Percentiles rank a stretch among this genome's conserved stretches.
phyloP scores from a whole-genome alignment of 768 basidiomycete species.

The Leccinum fibrillosum region DNA sequence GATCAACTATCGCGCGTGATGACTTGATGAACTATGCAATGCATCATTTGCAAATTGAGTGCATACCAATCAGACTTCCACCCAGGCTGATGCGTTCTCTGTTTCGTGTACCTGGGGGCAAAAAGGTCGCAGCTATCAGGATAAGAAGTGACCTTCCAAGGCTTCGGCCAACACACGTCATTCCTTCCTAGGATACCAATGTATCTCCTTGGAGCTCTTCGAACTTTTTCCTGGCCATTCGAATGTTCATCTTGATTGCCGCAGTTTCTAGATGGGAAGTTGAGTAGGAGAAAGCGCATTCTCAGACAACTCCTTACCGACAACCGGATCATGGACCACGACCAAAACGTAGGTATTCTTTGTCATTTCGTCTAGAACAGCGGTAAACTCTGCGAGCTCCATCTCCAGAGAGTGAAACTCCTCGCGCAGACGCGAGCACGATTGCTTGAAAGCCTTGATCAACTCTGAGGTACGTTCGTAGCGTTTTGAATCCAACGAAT shows the following conservation, averaged over 20 bases:
- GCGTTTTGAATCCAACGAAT: constrained; percentile 61
- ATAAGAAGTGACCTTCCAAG: not conserved
- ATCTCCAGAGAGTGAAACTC: constrained; percentile 87
- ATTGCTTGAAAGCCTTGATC: constrained; percentile 93
- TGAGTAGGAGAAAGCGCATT: not conserved
- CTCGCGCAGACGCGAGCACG: constrained; percentile 79
- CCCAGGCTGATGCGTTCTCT: not conserved
- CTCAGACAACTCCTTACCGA: constrained; percentile 50
- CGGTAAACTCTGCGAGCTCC: constrained; percentile 81
- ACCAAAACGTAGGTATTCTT: constrained; percentile 91
- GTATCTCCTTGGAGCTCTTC: constrained; percentile 84
- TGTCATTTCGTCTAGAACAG: constrained; percentile 90
- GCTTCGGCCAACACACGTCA: not conserved
- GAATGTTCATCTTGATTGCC: constrained; percentile 83
- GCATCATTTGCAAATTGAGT: not conserved
- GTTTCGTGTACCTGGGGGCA: not conserved
- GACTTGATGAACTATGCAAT: not conserved
- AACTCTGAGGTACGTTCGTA: constrained; percentile 90
- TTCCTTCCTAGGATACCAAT: constrained; percentile 29
- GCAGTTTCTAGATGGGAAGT: constrained; percentile 65
- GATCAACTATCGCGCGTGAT: not conserved
- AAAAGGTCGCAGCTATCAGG: not conserved
- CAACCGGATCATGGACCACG: constrained; percentile 83
- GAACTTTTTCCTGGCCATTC: constrained; percentile 82
- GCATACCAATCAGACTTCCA: not conserved